Conservation (phyloP, 2,329 filamentous ascomycete genomes). For the Gaeumannomyces sp. region DNA sequence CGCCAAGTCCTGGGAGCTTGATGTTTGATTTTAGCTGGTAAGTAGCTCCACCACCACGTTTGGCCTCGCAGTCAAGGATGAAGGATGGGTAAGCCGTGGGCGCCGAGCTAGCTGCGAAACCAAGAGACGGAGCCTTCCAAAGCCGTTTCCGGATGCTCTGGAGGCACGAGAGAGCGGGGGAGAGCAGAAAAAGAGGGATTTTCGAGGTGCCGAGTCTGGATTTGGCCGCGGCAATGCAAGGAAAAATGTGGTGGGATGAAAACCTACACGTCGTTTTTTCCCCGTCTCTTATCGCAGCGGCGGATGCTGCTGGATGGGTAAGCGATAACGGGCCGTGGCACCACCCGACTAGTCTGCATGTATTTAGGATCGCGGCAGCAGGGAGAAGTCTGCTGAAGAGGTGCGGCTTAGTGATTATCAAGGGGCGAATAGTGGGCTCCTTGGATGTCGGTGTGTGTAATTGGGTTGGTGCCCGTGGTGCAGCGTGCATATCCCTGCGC, state of each 20-base stretch:
- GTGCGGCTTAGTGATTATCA: background rate
- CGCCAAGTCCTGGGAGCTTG: background rate
- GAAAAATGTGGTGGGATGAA: background rate
- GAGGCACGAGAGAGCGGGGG: background rate
- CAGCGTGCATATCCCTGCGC: background rate
- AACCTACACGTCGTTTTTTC: background rate
- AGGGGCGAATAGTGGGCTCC: background rate
- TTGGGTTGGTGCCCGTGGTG: background rate
- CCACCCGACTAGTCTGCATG: background rate
- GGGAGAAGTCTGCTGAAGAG: background rate
- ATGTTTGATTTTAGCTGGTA: too few species aligned
- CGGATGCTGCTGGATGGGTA: background rate
- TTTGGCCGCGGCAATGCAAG: background rate
- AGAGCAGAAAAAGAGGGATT: background rate
- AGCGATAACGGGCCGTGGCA: conserved; percentile 1
- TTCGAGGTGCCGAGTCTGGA: background rate
- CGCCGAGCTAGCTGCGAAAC: background rate
- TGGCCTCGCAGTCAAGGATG: background rate
- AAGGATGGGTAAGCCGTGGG: background rate
- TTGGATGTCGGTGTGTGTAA: background rate
- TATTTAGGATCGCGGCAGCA: background rate
- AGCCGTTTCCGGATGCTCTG: background rate
- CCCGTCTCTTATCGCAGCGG: background rate
- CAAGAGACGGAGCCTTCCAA: background rate
- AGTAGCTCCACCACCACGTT: too few species aligned